A percentile compares a stretch with the other conserved stretches of the same genome.
phyloP scores from a whole-genome alignment of 176 grass and related monocot species.

The Triticum timopheevii region DNA sequence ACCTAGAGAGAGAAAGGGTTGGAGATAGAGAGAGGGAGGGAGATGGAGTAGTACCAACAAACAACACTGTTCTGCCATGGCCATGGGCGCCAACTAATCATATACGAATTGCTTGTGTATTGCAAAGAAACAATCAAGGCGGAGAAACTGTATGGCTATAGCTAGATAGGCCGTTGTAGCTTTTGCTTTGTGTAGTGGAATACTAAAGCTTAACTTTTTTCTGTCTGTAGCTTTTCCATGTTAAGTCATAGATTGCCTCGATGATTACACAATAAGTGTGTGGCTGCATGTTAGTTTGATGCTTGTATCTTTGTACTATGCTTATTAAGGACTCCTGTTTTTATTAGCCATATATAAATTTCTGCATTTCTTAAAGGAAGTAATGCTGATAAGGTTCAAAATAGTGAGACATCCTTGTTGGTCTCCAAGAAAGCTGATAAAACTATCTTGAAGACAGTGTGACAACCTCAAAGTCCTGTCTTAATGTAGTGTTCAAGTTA shows the following conservation, averaged over 20 bases:
- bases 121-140: not conserved
- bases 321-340: not conserved
- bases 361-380: too few relatives aligned
- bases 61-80: conserved; percentile 21
- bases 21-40: not conserved
- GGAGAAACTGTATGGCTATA: not conserved
- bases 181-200: conserved; percentile 65
- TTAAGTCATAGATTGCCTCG: conserved; percentile 47
- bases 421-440: too few relatives aligned
- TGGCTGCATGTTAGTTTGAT: conserved; percentile 17
- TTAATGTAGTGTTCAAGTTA: too few relatives aligned
- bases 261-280: conserved; percentile 44
- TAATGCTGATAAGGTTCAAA: too few relatives aligned
- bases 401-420: too few relatives aligned
- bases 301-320: not conserved
- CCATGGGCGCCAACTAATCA: not conserved
- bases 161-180: conserved; percentile 20
- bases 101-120: not conserved
- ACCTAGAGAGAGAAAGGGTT: conserved; percentile 27
- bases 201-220: conserved; percentile 46
- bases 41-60: conserved; percentile 1
- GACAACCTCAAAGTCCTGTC: too few relatives aligned
- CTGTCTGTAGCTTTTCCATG: conserved; percentile 27
- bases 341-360: too few relatives aligned
- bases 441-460: too few relatives aligned